Conservation (phyloP, 2,329 filamentous ascomycete genomes). For the Fusarium humuli region DNA sequence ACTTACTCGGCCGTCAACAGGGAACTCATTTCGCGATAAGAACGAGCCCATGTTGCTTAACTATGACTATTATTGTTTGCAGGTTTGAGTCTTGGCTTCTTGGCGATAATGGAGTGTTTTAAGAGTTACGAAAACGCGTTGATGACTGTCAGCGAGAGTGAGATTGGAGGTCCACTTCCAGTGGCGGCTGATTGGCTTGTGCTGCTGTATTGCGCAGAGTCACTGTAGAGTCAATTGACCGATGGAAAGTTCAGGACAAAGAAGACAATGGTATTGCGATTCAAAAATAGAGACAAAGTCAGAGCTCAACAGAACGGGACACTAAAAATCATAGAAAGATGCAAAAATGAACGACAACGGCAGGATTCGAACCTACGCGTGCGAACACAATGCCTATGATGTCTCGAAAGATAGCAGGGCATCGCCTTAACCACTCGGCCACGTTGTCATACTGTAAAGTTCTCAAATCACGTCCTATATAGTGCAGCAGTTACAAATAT, state of each 20-base stretch:
- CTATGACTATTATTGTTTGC: fast-evolving
- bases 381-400: slow-evolving; percentile 35
- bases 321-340: too few relatives aligned
- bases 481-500: fast-evolving
- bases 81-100: not conserved
- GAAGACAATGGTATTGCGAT: not conserved
- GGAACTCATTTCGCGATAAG: slow-evolving; percentile 20
- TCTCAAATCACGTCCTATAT: fast-evolving
- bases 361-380: slow-evolving; percentile 36
- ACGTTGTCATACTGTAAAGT: slow-evolving; percentile 1
- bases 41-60: slow-evolving; percentile 5
- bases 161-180: not conserved
- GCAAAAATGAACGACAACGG: slow-evolving; percentile 19
- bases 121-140: not conserved
- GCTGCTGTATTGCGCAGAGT: not conserved
- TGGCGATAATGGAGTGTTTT: not conserved
- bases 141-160: slow-evolving; percentile 22
- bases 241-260: not conserved
- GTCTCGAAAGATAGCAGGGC: slow-evolving; percentile 31
- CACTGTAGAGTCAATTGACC: not conserved
- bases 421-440: slow-evolving; percentile 36
- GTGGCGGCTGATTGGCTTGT: not conserved
- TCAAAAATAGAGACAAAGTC: not conserved
- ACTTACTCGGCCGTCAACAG: slow-evolving; percentile 20
- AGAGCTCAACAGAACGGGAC: fast-evolving